A percentile compares a stretch with the other conserved stretches of the same genome.
Evolutionary conservation across 2,329 filamentous ascomycete species (phyloP).

Genomic region (Aspergillus quadricinctus): DNA sequence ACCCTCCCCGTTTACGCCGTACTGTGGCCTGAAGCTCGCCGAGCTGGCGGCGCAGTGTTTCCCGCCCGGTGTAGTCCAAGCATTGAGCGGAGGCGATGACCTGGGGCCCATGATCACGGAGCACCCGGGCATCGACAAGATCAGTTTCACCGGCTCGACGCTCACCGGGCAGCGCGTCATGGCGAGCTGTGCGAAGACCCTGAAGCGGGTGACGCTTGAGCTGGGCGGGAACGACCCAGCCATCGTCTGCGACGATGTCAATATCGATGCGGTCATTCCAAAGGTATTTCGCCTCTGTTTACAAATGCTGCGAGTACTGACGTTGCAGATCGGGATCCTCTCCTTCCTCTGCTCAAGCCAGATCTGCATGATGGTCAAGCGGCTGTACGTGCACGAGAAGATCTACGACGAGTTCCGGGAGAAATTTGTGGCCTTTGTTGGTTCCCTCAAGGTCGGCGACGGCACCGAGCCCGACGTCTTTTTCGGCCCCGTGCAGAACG

Average conservation of each 20-base stretch:
- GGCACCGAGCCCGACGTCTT: slow-evolving; percentile 42
- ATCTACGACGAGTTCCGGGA: slow-evolving; percentile 55
- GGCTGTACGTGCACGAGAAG: slow-evolving; percentile 57
- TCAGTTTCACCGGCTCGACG: slow-evolving; percentile 56
- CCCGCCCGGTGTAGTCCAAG: slow-evolving; percentile 55
- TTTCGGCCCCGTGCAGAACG: slow-evolving; percentile 61
- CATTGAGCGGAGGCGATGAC: slow-evolving; percentile 51
- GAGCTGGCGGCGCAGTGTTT: slow-evolving; percentile 49
- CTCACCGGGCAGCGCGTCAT: slow-evolving; percentile 49
- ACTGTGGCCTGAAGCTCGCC: slow-evolving; percentile 52
- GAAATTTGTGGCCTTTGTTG: slow-evolving; percentile 44
- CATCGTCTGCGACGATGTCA: slow-evolving; percentile 51
- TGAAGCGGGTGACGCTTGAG: slow-evolving; percentile 53
- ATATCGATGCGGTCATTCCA: slow-evolving; percentile 44
- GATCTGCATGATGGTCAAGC: slow-evolving; percentile 55
- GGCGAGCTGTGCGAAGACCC: slow-evolving; percentile 46
- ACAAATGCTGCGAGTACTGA: background rate
- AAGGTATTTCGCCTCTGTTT: slow-evolving; percentile 20
- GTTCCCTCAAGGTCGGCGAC: slow-evolving; percentile 37
- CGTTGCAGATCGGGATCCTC: slow-evolving; percentile 39
- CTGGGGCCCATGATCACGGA: slow-evolving; percentile 52
- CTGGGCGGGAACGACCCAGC: slow-evolving; percentile 55
- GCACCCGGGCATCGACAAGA: slow-evolving; percentile 54
- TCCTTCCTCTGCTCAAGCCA: slow-evolving; percentile 54
- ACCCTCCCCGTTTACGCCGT: slow-evolving; percentile 50